Percentiles rank a stretch among this genome's conserved stretches.
These are phyloP conservation scores for Flaveria robusta DNA, from an alignment of 129 eudicot species.

Conservation along the genomic window DNA sequence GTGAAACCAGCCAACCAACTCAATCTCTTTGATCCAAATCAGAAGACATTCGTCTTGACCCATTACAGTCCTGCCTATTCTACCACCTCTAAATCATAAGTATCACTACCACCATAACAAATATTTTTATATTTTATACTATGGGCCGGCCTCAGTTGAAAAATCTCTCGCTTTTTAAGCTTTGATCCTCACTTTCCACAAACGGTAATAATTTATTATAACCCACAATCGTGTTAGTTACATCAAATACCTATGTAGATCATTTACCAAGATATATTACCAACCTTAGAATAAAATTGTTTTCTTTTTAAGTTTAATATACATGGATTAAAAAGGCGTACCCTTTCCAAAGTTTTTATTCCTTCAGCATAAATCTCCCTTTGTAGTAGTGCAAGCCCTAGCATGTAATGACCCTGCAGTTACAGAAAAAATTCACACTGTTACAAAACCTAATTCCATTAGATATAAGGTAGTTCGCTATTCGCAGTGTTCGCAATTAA, in stretches of 20 bases:
- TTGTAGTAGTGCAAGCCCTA: slow-evolving; percentile 78
- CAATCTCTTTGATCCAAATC: background rate
- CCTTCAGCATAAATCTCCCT: slow-evolving; percentile 61
- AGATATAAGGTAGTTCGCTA: slow-evolving; percentile 7
- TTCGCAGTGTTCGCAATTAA: background rate
- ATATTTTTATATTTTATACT: background rate
- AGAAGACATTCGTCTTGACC: background rate
- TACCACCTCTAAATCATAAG: background rate
- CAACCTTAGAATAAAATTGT: background rate
- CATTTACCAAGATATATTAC: slow-evolving; percentile 1
- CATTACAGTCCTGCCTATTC: background rate
- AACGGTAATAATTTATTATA: background rate
- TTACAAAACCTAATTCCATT: slow-evolving; percentile 14
- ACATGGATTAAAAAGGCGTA: slow-evolving; percentile 21
- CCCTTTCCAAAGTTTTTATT: slow-evolving; percentile 67
- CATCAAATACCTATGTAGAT: background rate
- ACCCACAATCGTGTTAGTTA: background rate
- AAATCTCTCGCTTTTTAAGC: too few species aligned
- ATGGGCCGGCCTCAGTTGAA: too few species aligned
- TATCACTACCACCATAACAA: background rate
- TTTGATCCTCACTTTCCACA: background rate
- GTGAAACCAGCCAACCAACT: background rate
- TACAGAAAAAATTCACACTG: slow-evolving; percentile 6
- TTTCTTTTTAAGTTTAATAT: background rate
- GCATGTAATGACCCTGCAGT: slow-evolving; percentile 84